Conservation (phyloP, 2,329 filamentous ascomycete genomes). For the Coleophoma cylindrospora region DNA sequence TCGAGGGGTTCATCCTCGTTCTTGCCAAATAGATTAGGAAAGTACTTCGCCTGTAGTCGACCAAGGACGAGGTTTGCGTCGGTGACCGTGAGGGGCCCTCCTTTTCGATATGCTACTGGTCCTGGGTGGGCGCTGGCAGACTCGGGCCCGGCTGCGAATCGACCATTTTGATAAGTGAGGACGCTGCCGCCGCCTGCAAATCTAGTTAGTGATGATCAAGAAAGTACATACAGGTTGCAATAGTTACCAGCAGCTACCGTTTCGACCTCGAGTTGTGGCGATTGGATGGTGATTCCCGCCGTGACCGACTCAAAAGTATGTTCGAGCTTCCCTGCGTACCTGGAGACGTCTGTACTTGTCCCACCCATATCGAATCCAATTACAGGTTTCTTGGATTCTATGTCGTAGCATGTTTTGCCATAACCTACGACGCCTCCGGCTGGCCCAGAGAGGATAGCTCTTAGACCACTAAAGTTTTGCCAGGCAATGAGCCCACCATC, state of each 20-base stretch:
- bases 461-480: constrained; percentile 54
- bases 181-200: constrained; percentile 37
- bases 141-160: constrained; percentile 67
- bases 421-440: constrained; percentile 67
- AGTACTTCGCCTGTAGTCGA: constrained; percentile 79
- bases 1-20: constrained; percentile 80
- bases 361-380: constrained; percentile 65
- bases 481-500: constrained; percentile 38
- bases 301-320: constrained; percentile 75
- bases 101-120: constrained; percentile 85
- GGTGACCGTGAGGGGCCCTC: constrained; percentile 82
- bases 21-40: constrained; percentile 89
- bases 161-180: constrained; percentile 63
- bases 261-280: constrained; percentile 76
- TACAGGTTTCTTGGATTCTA: constrained; percentile 56
- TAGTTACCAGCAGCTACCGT: constrained; percentile 36
- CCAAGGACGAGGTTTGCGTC: constrained; percentile 87
- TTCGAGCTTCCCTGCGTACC: constrained; percentile 62
- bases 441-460: constrained; percentile 61
- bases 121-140: constrained; percentile 70
- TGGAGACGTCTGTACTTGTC: constrained; percentile 63
- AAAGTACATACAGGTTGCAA: no score
- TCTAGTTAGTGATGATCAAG: no score
- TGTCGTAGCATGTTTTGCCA: constrained; percentile 61
- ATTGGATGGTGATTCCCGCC: constrained; percentile 73